Evolutionary conservation across 352 stramenopile species (phyloP).

Genomic region (Globisporangium sylvaticum): DNA sequence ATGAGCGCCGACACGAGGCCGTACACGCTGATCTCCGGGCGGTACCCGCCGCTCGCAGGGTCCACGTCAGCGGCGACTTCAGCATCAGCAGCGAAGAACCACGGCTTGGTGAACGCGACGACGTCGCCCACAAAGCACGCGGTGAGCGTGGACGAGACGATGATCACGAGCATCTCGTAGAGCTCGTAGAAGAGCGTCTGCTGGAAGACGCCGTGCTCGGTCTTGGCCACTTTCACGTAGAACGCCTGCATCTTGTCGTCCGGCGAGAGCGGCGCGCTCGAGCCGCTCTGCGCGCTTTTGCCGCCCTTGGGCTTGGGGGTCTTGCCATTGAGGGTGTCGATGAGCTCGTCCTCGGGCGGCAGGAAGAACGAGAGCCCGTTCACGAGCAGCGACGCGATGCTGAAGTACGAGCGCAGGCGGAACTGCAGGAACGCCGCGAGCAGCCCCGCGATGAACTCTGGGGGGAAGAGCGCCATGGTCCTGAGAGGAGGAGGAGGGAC

Average conservation of each 20-base stretch:
- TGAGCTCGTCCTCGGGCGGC: constrained; percentile 65
- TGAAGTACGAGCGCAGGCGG: constrained; percentile 57
- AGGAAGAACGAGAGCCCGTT: constrained; percentile 74
- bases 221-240: constrained; percentile 68
- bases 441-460: constrained; percentile 68
- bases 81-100: constrained; percentile 14
- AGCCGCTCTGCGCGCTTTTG: constrained; percentile 15
- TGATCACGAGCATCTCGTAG: constrained; percentile 78
- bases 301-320: constrained; percentile 5
- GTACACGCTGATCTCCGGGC: constrained; percentile 58
- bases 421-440: constrained; percentile 69
- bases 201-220: constrained; percentile 52
- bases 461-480: constrained; percentile 67
- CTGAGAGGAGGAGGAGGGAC: background rate
- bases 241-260: constrained; percentile 70
- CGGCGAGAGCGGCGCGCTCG: constrained; percentile 31
- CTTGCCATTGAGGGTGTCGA: constrained; percentile 61
- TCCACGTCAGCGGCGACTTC: background rate
- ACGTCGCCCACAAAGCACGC: constrained; percentile 42
- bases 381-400: constrained; percentile 49
- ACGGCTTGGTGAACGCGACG: constrained; percentile 30
- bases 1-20: constrained; percentile 59
- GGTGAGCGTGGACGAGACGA: constrained; percentile 50
- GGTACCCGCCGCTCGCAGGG: background rate
- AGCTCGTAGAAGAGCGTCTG: constrained; percentile 82